phyloP scores from a whole-genome alignment of 306 rosid genomes.

The Dicorynia guianensis region DNA sequence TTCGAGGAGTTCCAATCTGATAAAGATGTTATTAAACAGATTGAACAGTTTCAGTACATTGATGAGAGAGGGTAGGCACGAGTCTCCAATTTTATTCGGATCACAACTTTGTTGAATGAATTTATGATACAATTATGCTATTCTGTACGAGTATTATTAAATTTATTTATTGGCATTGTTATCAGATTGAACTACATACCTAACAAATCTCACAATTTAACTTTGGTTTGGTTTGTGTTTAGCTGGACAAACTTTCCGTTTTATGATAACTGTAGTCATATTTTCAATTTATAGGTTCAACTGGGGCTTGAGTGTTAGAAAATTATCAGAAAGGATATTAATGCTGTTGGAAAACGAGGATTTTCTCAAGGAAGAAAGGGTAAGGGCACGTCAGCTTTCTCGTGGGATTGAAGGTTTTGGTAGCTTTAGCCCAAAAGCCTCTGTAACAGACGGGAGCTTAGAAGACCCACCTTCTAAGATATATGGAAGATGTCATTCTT shows the following conservation, averaged over 20 bases:
- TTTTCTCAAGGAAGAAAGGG: slow-evolving; percentile 62
- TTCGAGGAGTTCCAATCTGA: slow-evolving; percentile 63
- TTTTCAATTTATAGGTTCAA: slow-evolving; percentile 59
- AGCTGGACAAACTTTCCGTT: too few species aligned
- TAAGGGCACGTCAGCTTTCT: slow-evolving; percentile 54
- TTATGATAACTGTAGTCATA: background rate
- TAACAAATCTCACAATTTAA: too few species aligned
- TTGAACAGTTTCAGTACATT: slow-evolving; percentile 56
- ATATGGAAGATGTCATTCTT: slow-evolving; percentile 53
- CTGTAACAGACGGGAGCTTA: slow-evolving; percentile 39
- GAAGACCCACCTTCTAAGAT: slow-evolving; percentile 32
- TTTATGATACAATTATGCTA: too few species aligned
- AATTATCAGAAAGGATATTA: slow-evolving; percentile 55
- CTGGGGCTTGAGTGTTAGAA: slow-evolving; percentile 70
- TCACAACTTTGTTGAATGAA: background rate
- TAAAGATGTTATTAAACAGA: slow-evolving; percentile 53
- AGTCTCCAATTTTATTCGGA: background rate
- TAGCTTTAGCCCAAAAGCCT: slow-evolving; percentile 53
- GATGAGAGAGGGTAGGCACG: slow-evolving; percentile 72
- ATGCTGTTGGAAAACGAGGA: slow-evolving; percentile 52
- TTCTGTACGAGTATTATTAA: too few species aligned
- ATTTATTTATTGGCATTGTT: too few species aligned
- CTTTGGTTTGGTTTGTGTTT: too few species aligned
- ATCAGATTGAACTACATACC: too few species aligned
- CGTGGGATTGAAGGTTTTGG: slow-evolving; percentile 79